Evolutionary conservation across 225 moss, liverwort and hornwort genomes (phyloP).

Genomic region (Sphagnum tenellum): DNA sequence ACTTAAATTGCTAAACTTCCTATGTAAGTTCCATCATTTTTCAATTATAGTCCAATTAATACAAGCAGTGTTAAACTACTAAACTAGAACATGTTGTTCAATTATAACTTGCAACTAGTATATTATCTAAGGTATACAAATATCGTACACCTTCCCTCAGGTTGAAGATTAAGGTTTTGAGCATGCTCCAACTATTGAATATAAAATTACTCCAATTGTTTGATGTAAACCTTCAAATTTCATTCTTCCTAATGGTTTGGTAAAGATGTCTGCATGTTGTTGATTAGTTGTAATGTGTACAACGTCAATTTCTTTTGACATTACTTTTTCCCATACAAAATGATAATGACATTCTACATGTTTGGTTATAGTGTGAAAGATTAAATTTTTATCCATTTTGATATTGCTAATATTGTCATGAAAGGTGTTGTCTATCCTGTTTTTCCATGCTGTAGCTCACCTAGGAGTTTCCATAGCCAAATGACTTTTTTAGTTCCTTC

Average conservation of each 20-base stretch:
- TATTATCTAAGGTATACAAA: too few relatives aligned
- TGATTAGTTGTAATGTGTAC: background rate
- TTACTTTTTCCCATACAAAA: too few relatives aligned
- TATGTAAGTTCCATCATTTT: too few relatives aligned
- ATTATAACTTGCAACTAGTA: too few relatives aligned
- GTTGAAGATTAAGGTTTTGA: too few relatives aligned
- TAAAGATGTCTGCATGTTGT: background rate
- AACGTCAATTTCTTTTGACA: background rate
- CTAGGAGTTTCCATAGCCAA: background rate
- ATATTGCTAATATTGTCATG: slow-evolving; percentile 1
- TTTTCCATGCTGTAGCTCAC: background rate
- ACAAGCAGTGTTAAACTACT: too few relatives aligned
- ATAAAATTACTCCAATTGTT: background rate
- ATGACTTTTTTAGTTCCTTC: background rate
- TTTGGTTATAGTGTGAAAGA: slow-evolving; percentile 7
- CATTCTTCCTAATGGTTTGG: background rate
- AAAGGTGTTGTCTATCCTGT: background rate
- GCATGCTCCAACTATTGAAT: too few relatives aligned
- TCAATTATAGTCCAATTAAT: too few relatives aligned
- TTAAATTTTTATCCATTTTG: slow-evolving; percentile 3
- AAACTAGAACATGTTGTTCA: too few relatives aligned
- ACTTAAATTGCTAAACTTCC: too few relatives aligned
- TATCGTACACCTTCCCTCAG: too few relatives aligned
- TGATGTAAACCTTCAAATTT: background rate
- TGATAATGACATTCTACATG: background rate